Percentiles rank a stretch among this genome's conserved stretches.
These are phyloP conservation scores for Tulasnella sp. DNA, from an alignment of 768 basidiomycete genomes.

Conservation along the genomic window DNA sequence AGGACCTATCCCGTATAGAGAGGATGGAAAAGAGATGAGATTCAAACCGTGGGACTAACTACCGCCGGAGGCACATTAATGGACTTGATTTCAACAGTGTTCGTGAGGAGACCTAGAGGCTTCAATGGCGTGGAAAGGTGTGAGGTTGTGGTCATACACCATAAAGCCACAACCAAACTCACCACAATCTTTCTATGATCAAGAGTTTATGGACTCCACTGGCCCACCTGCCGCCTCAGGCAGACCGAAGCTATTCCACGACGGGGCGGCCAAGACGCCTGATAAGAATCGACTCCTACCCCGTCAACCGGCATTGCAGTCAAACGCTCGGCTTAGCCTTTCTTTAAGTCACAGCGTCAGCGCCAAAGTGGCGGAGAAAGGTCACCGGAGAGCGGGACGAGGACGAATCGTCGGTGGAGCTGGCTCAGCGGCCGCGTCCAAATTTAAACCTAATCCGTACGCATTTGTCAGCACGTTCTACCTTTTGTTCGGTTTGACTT, in stretches of 20 bases:
- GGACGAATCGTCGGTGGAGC: background rate
- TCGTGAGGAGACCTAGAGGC: slow-evolving; percentile 37
- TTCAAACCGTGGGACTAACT: too few species aligned
- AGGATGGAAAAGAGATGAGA: too few species aligned
- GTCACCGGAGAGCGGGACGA: background rate
- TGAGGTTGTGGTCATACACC: background rate
- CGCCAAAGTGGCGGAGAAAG: background rate
- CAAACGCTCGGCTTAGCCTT: background rate
- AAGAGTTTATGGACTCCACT: slow-evolving; percentile 39
- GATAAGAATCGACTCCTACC: slow-evolving; percentile 8
- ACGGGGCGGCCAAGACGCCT: slow-evolving; percentile 26
- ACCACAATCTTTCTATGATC: slow-evolving; percentile 75
- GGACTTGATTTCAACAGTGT: slow-evolving; percentile 57
- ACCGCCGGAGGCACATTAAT: slow-evolving; percentile 73
- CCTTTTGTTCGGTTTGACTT: too few species aligned
- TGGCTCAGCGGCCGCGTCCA: background rate
- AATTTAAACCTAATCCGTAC: too few species aligned
- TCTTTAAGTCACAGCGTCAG: background rate
- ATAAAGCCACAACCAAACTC: slow-evolving; percentile 27
- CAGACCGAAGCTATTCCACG: slow-evolving; percentile 23
- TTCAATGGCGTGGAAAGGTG: slow-evolving; percentile 17
- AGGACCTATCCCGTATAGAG: too few species aligned
- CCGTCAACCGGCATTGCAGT: background rate
- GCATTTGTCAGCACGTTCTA: too few species aligned
- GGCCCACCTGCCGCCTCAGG: slow-evolving; percentile 28